Conservation (phyloP, 768 basidiomycete species). For the Boletus vinaceobasis region DNA sequence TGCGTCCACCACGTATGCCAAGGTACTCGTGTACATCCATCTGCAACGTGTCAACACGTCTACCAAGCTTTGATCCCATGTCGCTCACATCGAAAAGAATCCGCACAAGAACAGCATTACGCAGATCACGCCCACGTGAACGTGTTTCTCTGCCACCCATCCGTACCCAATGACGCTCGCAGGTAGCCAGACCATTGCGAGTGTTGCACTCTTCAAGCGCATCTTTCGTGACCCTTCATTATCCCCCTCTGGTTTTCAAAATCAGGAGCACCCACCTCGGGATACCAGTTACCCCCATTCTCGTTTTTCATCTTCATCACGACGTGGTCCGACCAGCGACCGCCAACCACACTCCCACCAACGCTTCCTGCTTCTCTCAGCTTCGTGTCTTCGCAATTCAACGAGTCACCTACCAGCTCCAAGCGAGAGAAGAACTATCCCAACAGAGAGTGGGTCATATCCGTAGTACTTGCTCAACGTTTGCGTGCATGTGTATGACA, state of each 20-base stretch:
- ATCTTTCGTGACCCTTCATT: constrained; percentile 43
- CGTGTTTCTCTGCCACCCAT: constrained; percentile 66
- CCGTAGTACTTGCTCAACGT: constrained; percentile 62
- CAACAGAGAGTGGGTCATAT: constrained; percentile 68
- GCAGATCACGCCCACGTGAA: constrained; percentile 65
- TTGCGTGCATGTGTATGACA: constrained; percentile 72
- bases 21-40: constrained; percentile 62
- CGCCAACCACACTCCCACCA: constrained; percentile 53
- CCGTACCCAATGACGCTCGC: constrained; percentile 64
- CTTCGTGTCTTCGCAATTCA: neutral
- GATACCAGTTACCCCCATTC: constrained; percentile 47
- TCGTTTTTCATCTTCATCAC: constrained; percentile 38
- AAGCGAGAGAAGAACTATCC: constrained; percentile 71
- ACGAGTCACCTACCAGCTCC: constrained; percentile 51
- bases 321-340: constrained; percentile 55
- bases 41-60: constrained; percentile 26
- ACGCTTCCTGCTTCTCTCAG: constrained; percentile 38
- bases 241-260: neutral
- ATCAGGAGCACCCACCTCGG: constrained; percentile 53
- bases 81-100: constrained; percentile 66
- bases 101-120: constrained; percentile 71
- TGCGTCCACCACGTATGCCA: constrained; percentile 86
- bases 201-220: constrained; percentile 62
- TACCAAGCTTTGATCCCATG: neutral
- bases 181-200: constrained; percentile 54